phyloP scores from a whole-genome alignment of 1,139 yeast genomes.

The Geotrichum klebahnii region DNA sequence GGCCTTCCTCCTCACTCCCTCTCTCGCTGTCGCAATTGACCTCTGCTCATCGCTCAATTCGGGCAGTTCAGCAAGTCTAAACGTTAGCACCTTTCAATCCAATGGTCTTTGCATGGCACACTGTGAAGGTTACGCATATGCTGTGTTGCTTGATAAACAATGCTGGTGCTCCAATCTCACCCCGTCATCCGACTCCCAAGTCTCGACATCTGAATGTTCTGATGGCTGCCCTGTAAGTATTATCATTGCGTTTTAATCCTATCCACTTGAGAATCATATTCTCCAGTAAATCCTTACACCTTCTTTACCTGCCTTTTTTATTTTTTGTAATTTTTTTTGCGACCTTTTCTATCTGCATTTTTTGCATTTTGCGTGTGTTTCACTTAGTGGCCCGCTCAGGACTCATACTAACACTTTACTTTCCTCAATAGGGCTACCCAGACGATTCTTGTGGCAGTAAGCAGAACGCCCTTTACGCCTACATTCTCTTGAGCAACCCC shows the following conservation, averaged over 20 bases:
- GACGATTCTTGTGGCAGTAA: constrained; percentile 46
- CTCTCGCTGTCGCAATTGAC: constrained; percentile 19
- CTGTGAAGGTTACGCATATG: constrained; percentile 55
- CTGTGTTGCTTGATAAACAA: constrained; percentile 47
- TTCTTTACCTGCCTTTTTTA: neutral
- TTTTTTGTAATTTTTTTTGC: no score
- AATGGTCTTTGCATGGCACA: constrained; percentile 52
- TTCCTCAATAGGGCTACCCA: constrained; percentile 24
- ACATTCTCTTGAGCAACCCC: constrained; percentile 42
- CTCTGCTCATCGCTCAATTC: constrained; percentile 51
- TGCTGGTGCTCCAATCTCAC: constrained; percentile 62
- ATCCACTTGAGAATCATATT: no score
- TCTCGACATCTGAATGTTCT: constrained; percentile 43
- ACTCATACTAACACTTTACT: constrained; percentile 30
- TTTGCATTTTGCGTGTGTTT: constrained; percentile 1
- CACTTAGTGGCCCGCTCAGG: no score
- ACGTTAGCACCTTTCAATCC: constrained; percentile 44
- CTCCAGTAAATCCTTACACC: no score
- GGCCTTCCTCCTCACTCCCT: no score
- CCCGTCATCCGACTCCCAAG: constrained; percentile 40
- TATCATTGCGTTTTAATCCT: neutral
- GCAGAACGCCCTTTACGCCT: constrained; percentile 42
- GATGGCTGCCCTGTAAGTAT: constrained; percentile 46
- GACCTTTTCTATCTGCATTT: no score
- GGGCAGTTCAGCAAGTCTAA: constrained; percentile 33